Conservation (phyloP, 257 asterid species). For the Nemophila menziesii region DNA sequence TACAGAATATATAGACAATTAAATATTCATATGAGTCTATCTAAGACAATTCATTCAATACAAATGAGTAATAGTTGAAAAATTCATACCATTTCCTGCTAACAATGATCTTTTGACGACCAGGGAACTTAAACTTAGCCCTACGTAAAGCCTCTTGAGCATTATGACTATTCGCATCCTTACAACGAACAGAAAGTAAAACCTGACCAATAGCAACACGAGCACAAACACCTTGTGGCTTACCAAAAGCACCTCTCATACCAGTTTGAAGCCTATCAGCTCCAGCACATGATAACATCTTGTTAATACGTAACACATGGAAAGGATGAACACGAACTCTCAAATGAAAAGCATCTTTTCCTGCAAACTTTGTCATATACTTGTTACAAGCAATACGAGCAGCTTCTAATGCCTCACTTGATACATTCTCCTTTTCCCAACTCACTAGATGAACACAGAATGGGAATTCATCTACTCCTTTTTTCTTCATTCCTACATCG, state of each 20-base stretch:
- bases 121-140: slow-evolving; percentile 3
- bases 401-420: slow-evolving; percentile 2
- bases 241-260: slow-evolving; percentile 3
- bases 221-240: not conserved
- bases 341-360: not conserved
- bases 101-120: slow-evolving; percentile 3
- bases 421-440: slow-evolving; percentile 2
- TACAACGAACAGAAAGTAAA: not conserved
- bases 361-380: slow-evolving; percentile 1
- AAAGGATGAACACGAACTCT: slow-evolving; percentile 1
- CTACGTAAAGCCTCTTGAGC: slow-evolving; percentile 2
- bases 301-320: slow-evolving; percentile 1
- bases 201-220: slow-evolving; percentile 3
- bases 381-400: slow-evolving; percentile 2
- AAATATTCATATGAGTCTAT: too few species aligned
- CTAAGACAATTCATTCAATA: too few species aligned
- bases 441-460: slow-evolving; percentile 1
- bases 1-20: too few species aligned
- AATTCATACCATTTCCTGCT: not conserved
- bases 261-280: slow-evolving; percentile 4
- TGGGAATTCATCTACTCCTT: not conserved
- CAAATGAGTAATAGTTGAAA: not conserved
- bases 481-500: slow-evolving; percentile 1
- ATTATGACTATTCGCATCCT: not conserved
- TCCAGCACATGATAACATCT: slow-evolving; percentile 3